Percentiles rank a stretch among this genome's conserved stretches.
These are phyloP conservation scores for Leishmania guyanensis DNA, from an alignment of 208 protist genomes.

Conservation along the genomic window DNA sequence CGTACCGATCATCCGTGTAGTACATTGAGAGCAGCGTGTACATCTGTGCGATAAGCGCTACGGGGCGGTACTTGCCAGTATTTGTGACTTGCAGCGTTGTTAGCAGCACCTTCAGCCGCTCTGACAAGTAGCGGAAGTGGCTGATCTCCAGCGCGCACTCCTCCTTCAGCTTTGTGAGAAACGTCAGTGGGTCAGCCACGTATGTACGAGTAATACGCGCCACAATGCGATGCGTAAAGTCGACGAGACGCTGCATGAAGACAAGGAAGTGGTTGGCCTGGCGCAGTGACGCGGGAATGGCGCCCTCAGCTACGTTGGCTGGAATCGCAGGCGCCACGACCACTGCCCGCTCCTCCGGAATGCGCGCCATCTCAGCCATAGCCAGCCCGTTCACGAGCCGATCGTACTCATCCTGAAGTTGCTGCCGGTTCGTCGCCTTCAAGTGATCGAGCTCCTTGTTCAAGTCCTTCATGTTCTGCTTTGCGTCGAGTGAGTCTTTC, in stretches of 20 bases:
- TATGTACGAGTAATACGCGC: slow-evolving; percentile 86
- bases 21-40: slow-evolving; percentile 95
- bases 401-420: slow-evolving; percentile 94
- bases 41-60: slow-evolving; percentile 95
- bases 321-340: slow-evolving; percentile 61
- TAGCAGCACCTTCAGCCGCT: slow-evolving; percentile 95
- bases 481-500: slow-evolving; percentile 79
- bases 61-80: slow-evolving; percentile 89
- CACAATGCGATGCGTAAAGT: slow-evolving; percentile 94
- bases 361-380: slow-evolving; percentile 68
- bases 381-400: slow-evolving; percentile 92
- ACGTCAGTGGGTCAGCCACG: slow-evolving; percentile 87
- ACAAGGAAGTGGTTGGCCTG: slow-evolving; percentile 96
- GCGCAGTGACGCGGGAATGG: slow-evolving; percentile 96
- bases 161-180: slow-evolving; percentile 88
- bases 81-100: slow-evolving; percentile 96
- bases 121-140: slow-evolving; percentile 85
- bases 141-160: slow-evolving; percentile 86
- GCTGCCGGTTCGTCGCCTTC: slow-evolving; percentile 87
- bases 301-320: slow-evolving; percentile 88
- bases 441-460: slow-evolving; percentile 66
- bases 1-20: slow-evolving; percentile 89
- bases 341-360: slow-evolving; percentile 33
- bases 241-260: slow-evolving; percentile 94
- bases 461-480: slow-evolving; percentile 87